phyloP scores from a whole-genome alignment of 768 basidiomycete genomes.

The Mycena chlorophos region DNA sequence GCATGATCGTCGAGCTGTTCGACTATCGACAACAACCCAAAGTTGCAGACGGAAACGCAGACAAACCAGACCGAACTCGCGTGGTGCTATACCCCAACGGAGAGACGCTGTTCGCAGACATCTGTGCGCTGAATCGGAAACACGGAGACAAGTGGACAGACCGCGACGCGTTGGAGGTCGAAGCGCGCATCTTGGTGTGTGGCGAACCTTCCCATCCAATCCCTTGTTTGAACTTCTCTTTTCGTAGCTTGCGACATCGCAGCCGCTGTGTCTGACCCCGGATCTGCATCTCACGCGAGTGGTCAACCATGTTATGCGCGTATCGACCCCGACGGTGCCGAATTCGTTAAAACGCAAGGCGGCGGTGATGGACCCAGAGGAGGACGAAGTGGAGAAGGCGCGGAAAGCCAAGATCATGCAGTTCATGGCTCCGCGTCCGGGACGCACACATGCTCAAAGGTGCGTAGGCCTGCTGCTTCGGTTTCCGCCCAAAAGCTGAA shows the following conservation, averaged over 20 bases:
- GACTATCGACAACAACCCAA: constrained; percentile 65
- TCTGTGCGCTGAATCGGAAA: constrained; percentile 67
- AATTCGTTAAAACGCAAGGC: constrained; percentile 78
- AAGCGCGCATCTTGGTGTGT: constrained; percentile 72
- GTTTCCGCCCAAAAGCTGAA: constrained; percentile 6
- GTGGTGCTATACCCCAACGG: constrained; percentile 76
- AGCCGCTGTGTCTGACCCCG: constrained; percentile 78
- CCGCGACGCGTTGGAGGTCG: constrained; percentile 67
- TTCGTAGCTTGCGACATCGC: constrained; percentile 66
- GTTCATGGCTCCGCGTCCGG: constrained; percentile 69
- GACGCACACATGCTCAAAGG: constrained; percentile 52
- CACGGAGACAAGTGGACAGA: constrained; percentile 65
- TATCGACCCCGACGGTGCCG: constrained; percentile 72
- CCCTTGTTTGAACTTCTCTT: constrained; percentile 7
- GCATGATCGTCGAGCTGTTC: constrained; percentile 81
- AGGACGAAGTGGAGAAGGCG: constrained; percentile 74
- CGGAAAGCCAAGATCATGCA: constrained; percentile 74
- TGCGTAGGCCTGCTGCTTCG: constrained; percentile 29
- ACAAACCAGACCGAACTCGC: constrained; percentile 62
- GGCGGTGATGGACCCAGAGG: constrained; percentile 65
- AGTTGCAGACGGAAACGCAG: constrained; percentile 55
- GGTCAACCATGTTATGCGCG: constrained; percentile 71
- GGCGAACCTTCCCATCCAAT: constrained; percentile 1
- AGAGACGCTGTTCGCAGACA: constrained; percentile 78
- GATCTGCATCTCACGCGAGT: constrained; percentile 75